phyloP scores from a whole-genome alignment of 108 stramenopile species.

The Cyclotella atomus region DNA sequence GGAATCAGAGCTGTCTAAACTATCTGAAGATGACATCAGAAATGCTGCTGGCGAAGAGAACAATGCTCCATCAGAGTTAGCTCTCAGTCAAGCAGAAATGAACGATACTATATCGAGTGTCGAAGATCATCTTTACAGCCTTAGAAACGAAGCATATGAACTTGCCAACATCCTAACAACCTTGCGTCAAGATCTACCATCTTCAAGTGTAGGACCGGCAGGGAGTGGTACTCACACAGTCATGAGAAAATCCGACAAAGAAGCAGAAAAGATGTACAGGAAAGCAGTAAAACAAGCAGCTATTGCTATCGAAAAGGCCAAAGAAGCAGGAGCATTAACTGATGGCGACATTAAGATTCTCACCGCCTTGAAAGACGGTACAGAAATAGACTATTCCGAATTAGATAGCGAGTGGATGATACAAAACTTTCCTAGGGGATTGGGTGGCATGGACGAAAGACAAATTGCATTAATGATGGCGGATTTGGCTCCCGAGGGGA shows the following conservation, averaged over 20 bases:
- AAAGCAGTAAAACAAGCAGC: conserved; percentile 72
- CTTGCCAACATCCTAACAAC: not conserved
- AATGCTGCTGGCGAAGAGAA: not conserved
- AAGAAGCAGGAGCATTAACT: conserved; percentile 76
- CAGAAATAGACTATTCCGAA: conserved; percentile 15
- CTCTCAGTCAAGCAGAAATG: not conserved
- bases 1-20: not conserved
- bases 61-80: not conserved
- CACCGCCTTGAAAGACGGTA: not conserved
- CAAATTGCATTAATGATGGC: conserved; percentile 63
- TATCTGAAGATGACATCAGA: not conserved
- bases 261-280: conserved; percentile 62
- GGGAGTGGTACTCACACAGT: conserved; percentile 67
- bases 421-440: conserved; percentile 12
- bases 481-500: conserved; percentile 70
- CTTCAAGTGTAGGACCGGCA: not conserved
- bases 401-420: conserved; percentile 10
- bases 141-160: conserved; percentile 1
- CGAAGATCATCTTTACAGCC: not conserved
- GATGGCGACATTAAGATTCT: conserved; percentile 55
- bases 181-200: not conserved
- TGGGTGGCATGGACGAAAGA: conserved; percentile 40
- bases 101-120: too few relatives aligned
- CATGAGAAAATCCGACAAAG: conserved; percentile 54
- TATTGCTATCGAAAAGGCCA: conserved; percentile 63